A percentile compares a stretch with the other conserved stretches of the same genome.
Evolutionary conservation across 2,329 filamentous ascomycete species (phyloP).

Genomic region (Teratosphaeria pseudoeucalypti): DNA sequence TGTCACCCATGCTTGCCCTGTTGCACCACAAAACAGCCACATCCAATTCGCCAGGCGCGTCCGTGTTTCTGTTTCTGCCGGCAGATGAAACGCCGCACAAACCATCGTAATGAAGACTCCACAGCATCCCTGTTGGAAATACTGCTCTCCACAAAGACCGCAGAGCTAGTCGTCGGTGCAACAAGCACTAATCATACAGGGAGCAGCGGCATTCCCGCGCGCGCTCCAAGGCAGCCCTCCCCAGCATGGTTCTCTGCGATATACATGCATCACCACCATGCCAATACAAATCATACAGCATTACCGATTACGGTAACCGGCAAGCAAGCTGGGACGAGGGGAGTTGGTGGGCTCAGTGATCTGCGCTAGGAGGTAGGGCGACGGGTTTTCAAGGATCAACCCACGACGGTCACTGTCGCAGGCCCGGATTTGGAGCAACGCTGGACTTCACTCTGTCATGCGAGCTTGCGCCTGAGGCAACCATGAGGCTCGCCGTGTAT

Average conservation of each 20-base stretch:
- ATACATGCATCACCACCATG: no score
- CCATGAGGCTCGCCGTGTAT: not conserved
- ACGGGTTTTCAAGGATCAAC: not conserved
- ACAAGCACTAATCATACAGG: not conserved
- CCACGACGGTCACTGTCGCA: not conserved
- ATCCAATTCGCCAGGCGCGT: not conserved
- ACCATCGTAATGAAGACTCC: not conserved
- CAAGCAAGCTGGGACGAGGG: not conserved
- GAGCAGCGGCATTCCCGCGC: not conserved
- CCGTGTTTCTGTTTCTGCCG: not conserved
- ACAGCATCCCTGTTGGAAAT: not conserved
- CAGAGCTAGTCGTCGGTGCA: not conserved
- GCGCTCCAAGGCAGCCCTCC: not conserved
- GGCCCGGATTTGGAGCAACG: not conserved
- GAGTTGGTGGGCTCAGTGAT: not conserved
- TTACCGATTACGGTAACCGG: no score
- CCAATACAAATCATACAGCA: no score
- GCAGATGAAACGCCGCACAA: not conserved
- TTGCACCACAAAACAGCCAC: not conserved
- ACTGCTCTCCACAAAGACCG: not conserved
- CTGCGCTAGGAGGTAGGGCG: not conserved
- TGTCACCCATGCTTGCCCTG: not conserved
- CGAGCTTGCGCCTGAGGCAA: not conserved
- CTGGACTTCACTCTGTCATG: not conserved
- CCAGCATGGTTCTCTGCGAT: no score